Percentiles rank a stretch among this genome's conserved stretches.
Conservation (phyloP, 306 rosid species). For the Malus orientalis region DNA sequence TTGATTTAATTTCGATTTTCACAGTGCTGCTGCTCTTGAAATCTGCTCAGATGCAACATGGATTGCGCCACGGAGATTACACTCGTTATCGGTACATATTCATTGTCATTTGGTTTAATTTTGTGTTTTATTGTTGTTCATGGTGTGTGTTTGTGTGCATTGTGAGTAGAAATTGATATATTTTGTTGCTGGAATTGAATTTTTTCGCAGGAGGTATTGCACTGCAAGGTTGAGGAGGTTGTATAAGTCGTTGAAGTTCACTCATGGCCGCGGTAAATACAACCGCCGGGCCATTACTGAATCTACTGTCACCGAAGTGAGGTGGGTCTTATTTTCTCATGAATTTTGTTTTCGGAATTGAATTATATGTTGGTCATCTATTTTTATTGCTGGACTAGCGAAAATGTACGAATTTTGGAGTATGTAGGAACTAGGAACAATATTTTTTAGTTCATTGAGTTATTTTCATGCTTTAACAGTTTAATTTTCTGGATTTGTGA, state of each 20-base stretch:
- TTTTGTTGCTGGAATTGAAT: neutral
- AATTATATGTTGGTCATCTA: neutral
- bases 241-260: conserved; percentile 86
- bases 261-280: conserved; percentile 96
- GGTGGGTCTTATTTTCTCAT: conserved; percentile 31
- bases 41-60: conserved; percentile 97
- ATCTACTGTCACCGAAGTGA: conserved; percentile 75
- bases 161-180: neutral
- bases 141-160: neutral
- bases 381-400: neutral
- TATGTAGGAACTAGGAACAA: neutral
- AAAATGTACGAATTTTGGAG: neutral
- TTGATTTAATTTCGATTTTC: neutral
- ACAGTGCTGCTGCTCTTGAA: conserved; percentile 88
- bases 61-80: conserved; percentile 87
- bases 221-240: conserved; percentile 90
- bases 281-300: conserved; percentile 58
- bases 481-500: conserved; percentile 23
- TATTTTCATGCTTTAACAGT: conserved; percentile 6
- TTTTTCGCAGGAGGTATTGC: conserved; percentile 72
- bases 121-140: neutral
- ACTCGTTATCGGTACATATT: conserved; percentile 73
- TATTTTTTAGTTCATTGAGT: neutral
- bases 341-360: neutral
- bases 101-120: neutral